Evolutionary conservation across 1,139 yeast genomes (phyloP).

Genomic region (Pneumocystis oryctolagi): DNA sequence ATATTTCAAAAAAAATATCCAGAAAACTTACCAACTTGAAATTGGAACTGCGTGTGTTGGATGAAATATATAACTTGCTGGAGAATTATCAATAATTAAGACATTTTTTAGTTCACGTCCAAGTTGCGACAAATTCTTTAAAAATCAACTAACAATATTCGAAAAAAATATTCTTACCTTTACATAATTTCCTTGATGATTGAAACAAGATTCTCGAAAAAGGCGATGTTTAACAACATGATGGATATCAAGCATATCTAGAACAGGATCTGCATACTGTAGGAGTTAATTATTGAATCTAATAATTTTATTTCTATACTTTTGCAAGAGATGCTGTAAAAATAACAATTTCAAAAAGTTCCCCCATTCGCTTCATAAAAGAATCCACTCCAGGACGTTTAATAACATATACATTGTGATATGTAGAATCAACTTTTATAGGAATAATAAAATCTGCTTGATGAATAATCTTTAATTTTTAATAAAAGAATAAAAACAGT

Average conservation of each 20-base stretch:
- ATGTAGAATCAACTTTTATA: slow-evolving; percentile 74
- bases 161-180: not conserved
- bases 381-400: slow-evolving; percentile 98
- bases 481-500: not conserved
- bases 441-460: slow-evolving; percentile 94
- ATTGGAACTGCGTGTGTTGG: slow-evolving; percentile 98
- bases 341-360: slow-evolving; percentile 83
- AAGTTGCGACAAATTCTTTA: slow-evolving; percentile 73
- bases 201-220: slow-evolving; percentile 73
- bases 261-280: slow-evolving; percentile 76
- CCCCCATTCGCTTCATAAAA: slow-evolving; percentile 68
- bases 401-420: slow-evolving; percentile 88
- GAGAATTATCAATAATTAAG: slow-evolving; percentile 89
- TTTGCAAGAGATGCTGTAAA: slow-evolving; percentile 92
- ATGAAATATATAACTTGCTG: slow-evolving; percentile 90
- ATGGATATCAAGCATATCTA: slow-evolving; percentile 68
- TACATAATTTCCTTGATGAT: slow-evolving; percentile 81
- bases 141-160: not conserved
- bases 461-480: slow-evolving; percentile 38
- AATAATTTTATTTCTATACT: not conserved
- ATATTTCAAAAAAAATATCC: not conserved
- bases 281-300: not conserved
- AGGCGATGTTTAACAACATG: slow-evolving; percentile 74
- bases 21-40: slow-evolving; percentile 52
- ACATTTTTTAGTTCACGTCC: slow-evolving; percentile 81